phyloP scores from a whole-genome alignment of 768 basidiomycete species.

The Rhodotorula babjevae region DNA sequence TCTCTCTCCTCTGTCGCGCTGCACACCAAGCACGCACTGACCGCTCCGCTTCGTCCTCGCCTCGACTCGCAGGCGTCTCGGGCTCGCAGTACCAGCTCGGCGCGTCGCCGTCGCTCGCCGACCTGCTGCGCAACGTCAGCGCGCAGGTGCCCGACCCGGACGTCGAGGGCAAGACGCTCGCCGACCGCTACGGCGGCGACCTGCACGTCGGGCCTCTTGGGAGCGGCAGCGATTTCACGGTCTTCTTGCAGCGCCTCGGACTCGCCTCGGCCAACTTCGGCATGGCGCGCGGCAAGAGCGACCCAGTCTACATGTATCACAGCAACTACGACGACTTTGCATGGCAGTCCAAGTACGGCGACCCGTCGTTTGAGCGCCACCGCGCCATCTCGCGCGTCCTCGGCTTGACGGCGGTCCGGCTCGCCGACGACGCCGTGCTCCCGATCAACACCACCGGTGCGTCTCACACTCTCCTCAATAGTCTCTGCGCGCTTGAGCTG shows the following conservation, averaged over 20 bases:
- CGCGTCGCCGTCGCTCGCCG: constrained; percentile 77
- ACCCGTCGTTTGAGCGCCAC: constrained; percentile 69
- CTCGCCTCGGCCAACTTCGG: constrained; percentile 51
- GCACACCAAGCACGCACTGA: neutral
- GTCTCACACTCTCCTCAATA: neutral
- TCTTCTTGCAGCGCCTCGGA: constrained; percentile 77
- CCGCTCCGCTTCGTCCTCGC: constrained; percentile 9
- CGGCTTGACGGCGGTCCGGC: constrained; percentile 33
- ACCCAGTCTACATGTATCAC: constrained; percentile 48
- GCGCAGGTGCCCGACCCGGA: constrained; percentile 47
- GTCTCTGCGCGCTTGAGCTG: too few relatives aligned
- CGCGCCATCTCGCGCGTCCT: constrained; percentile 39
- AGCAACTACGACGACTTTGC: constrained; percentile 72
- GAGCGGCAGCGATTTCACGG: constrained; percentile 60
- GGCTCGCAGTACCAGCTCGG: constrained; percentile 58
- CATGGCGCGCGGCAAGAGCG: constrained; percentile 45
- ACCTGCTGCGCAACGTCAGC: constrained; percentile 59
- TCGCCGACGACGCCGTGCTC: constrained; percentile 37
- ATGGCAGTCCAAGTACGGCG: constrained; percentile 72
- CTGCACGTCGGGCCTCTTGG: constrained; percentile 3
- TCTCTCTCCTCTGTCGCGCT: neutral
- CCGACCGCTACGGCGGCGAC: constrained; percentile 37
- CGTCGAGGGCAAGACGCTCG: constrained; percentile 54
- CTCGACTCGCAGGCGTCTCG: constrained; percentile 56
- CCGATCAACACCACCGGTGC: constrained; percentile 43